Evolutionary conservation across 2,329 filamentous ascomycete genomes (phyloP).

Genomic region (Aspergillus quadrilineatus): DNA sequence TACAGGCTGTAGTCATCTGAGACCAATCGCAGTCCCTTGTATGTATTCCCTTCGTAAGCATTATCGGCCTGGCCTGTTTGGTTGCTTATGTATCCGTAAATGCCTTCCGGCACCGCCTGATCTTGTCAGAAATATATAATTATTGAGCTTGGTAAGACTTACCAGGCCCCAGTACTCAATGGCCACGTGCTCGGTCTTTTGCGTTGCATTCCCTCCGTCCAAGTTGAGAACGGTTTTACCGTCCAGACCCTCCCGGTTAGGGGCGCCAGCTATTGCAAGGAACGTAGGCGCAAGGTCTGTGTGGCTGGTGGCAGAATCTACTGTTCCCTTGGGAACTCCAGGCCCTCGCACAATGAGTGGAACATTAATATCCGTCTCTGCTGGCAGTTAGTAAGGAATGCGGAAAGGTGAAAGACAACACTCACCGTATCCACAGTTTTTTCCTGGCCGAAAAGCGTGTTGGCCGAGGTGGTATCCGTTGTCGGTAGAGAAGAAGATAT

Average conservation of each 20-base stretch:
- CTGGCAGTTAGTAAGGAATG: not conserved
- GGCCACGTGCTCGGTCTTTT: conserved; percentile 51
- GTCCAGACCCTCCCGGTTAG: conserved; percentile 53
- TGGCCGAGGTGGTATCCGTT: conserved; percentile 62
- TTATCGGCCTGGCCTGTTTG: conserved; percentile 17
- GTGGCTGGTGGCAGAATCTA: conserved; percentile 4
- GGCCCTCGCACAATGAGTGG: conserved; percentile 13
- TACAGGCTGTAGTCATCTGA: conserved; percentile 32
- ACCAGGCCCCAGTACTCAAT: conserved; percentile 57
- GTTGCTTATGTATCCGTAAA: conserved; percentile 28
- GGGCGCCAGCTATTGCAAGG: conserved; percentile 40
- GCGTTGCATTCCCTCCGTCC: conserved; percentile 20
- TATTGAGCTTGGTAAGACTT: conserved; percentile 10
- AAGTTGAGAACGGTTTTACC: conserved; percentile 51
- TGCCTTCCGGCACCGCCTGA: conserved; percentile 29
- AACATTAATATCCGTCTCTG: conserved; percentile 17
- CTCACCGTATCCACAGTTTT: conserved; percentile 53
- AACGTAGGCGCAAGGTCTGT: conserved; percentile 60
- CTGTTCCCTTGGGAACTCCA: not conserved
- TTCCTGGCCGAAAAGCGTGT: conserved; percentile 57
- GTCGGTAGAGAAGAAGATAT: conserved; percentile 60
- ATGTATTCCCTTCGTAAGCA: conserved; percentile 15
- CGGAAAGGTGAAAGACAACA: conserved; percentile 34
- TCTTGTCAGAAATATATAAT: conserved; percentile 22
- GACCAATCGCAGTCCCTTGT: conserved; percentile 25